A percentile compares a stretch with the other conserved stretches of the same genome.
These are phyloP conservation scores for Emericellopsis terricola DNA, from an alignment of 495 filamentous ascomycete species.

Conservation along the genomic window DNA sequence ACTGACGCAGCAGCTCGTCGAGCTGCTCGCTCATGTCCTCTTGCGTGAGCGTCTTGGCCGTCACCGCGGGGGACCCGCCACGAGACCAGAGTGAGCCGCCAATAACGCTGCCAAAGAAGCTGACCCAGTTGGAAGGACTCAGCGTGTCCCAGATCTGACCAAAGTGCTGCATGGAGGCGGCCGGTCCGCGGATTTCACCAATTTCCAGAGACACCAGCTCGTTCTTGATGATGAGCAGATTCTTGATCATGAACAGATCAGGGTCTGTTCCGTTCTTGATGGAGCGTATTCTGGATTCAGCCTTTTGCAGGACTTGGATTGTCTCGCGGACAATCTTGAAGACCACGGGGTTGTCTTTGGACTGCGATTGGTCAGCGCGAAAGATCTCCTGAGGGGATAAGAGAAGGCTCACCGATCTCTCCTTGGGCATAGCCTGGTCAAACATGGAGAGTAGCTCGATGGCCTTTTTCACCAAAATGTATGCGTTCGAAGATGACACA, in stretches of 20 bases:
- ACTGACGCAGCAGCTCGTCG: constrained; percentile 55
- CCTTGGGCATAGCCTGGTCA: constrained; percentile 46
- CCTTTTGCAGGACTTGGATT: constrained; percentile 29
- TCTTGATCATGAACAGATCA: constrained; percentile 78
- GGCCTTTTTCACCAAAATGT: constrained; percentile 52
- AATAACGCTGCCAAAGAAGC: constrained; percentile 20
- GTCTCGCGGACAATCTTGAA: constrained; percentile 27
- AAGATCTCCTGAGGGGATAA: no score
- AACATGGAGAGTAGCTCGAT: constrained; percentile 72
- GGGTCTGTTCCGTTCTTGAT: constrained; percentile 35
- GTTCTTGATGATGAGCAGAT: constrained; percentile 78
- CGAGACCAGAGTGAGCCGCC: constrained; percentile 19
- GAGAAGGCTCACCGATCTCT: constrained; percentile 47
- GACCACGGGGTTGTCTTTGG: constrained; percentile 25
- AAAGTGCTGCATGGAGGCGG: constrained; percentile 44
- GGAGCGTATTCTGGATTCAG: constrained; percentile 28
- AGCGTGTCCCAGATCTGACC: constrained; percentile 63
- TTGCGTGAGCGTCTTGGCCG: constrained; percentile 7
- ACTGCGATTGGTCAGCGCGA: no score
- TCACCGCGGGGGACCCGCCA: background rate
- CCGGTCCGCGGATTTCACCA: constrained; percentile 57
- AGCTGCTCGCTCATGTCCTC: constrained; percentile 64
- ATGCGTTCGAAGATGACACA: constrained; percentile 36
- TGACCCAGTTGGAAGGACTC: constrained; percentile 21
- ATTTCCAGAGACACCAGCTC: constrained; percentile 88